Base-by-base conservation (phyloP, 495 filamentous ascomycete genomes). In the Stereocaulon alpinum region DNA sequence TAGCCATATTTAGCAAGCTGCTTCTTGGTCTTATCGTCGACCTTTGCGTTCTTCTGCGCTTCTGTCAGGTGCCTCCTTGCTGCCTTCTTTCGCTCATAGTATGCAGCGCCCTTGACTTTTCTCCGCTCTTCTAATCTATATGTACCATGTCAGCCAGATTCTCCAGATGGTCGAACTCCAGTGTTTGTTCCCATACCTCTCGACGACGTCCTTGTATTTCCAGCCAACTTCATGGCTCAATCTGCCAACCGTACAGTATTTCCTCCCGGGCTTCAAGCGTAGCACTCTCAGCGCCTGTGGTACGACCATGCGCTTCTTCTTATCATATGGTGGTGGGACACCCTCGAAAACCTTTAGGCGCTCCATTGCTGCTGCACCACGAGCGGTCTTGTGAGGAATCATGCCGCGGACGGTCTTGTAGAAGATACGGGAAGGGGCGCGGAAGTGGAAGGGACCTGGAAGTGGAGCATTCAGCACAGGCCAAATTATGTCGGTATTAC, bases 331-430 rank as follows among this genome's bases (percentile, higher is more conserved):
- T 74, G 93, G 91, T 69, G 93, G 93, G 68, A 97, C 84, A 82
- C 93, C 93, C 88, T 98, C 93, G 79, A 96, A 98, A 72, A 94
- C 89, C 88, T 97, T 97, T 60, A 98, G 88, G 75, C 93, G 86
- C 82, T 96, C 90, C 75, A 98, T 76, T 63, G 93, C 93, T 64
- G 91, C 91, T 71, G 92, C 87, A 73, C 93, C 93, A 73, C 93
- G 93, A 73, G 92, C 80, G 67, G 93, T 97, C 85, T 98, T 98
- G 88, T 98, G 93, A 71, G 93, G 94, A 65, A 97, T 92, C 93
- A 98, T 98, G 74, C 93, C 93, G 72, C 93, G 94, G 78, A 98
- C 89, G 72, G 93, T 90, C 85, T 96, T 95, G 87, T 96, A 98
- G 87, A 98, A 92, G 78, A 98, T 96, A 74, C 94, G 86, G 66